A percentile compares a stretch with the other conserved stretches of the same genome.
Evolutionary conservation across 345 rosid species (phyloP).

Genomic region (Dipteronia dyeriana): DNA sequence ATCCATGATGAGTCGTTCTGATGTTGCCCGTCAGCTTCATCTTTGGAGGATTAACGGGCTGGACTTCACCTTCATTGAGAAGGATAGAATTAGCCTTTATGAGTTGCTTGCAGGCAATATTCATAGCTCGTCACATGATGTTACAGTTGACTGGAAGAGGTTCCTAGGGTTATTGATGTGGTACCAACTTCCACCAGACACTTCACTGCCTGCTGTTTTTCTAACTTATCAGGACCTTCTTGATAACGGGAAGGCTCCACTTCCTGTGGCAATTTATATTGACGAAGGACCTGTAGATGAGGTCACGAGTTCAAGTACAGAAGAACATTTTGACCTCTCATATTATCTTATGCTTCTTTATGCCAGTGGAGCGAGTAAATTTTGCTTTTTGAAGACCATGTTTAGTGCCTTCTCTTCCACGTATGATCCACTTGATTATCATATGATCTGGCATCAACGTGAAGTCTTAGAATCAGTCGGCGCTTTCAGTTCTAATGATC

Average conservation of each 20-base stretch:
- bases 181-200: slow-evolving; percentile 74
- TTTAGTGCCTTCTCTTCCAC: slow-evolving; percentile 89
- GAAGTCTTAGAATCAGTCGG: slow-evolving; percentile 80
- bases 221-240: slow-evolving; percentile 71
- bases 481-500: slow-evolving; percentile 74
- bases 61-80: slow-evolving; percentile 88
- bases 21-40: slow-evolving; percentile 72
- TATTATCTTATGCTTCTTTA: slow-evolving; percentile 97
- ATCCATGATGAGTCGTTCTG: slow-evolving; percentile 67
- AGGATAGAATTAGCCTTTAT: slow-evolving; percentile 70
- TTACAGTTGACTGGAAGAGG: slow-evolving; percentile 91
- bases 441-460: slow-evolving; percentile 98
- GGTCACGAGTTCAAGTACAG: slow-evolving; percentile 34
- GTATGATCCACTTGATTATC: slow-evolving; percentile 93
- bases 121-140: slow-evolving; percentile 57
- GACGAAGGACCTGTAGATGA: slow-evolving; percentile 82
- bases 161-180: slow-evolving; percentile 94
- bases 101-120: slow-evolving; percentile 95
- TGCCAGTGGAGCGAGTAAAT: slow-evolving; percentile 60
- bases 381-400: slow-evolving; percentile 72
- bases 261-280: slow-evolving; percentile 76
- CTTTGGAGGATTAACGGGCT: slow-evolving; percentile 86
- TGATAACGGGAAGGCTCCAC: slow-evolving; percentile 69
- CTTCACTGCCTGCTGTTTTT: slow-evolving; percentile 66
- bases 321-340: slow-evolving; percentile 69